Evolutionary conservation across 805 yeast genomes (phyloP), one percentile per base, ranked within the genome.

Genomic region (Starmerella asiatica): DNA sequence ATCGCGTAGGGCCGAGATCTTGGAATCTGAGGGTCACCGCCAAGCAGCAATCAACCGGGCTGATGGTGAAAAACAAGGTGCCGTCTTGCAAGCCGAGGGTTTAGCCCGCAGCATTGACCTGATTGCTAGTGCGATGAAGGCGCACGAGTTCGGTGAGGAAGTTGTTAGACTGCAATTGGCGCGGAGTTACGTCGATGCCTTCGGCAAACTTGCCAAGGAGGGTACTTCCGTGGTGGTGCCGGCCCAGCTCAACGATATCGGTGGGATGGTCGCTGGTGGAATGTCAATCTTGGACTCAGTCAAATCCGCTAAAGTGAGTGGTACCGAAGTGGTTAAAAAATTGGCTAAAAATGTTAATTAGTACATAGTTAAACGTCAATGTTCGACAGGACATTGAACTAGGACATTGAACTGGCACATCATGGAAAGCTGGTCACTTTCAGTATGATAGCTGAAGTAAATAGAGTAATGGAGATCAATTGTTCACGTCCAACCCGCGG

Each of bases 1-100:
- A 50, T 75, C 85, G 37, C 83, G 83, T 57, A 67, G 93, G 45
- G 93, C 94, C 2, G 88, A 82, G 58, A 82, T 82, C 48, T 68
- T 82, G 55, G 93, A 82, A 54, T 75, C 84, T 33, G 94, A 82
- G 61, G 94, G 94, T 59, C 73, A 71, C 39, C 71, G 85, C 56
- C 84, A 79, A 55, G 67, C 83, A 27, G 78, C 73, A 36, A 82
- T 83, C 56, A 83, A 83, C 56, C 75, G 77, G 45, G 85, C 91
- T 41, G 93, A 82, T 59, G 93, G 93, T 57, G 77, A 75, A 47
- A 79, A 78, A 56, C 73, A 70, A 42, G 68, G 82, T 1, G 69
- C 70, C 35, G 78, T 81, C 45, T 67, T 81, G 47, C 76, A 76
- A n/a, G 79, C 88, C 3, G 88, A 81, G 58, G 93, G 93, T 7